phyloP scores from a whole-genome alignment of 1,139 yeast genomes.

The Meyerozyma elateridarum region DNA sequence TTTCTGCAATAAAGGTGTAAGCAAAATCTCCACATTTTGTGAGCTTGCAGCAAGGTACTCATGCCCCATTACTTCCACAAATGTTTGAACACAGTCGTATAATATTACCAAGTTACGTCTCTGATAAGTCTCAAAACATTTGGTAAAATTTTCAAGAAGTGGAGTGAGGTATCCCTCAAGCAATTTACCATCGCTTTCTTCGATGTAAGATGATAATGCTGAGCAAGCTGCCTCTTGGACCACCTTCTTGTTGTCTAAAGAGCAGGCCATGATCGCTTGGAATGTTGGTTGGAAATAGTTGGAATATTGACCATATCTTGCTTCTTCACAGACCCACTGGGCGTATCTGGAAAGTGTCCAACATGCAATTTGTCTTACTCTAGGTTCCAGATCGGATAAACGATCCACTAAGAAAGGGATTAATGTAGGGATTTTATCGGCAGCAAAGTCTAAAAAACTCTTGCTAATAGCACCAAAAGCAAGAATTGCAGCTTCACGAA shows the following conservation, averaged over 20 bases:
- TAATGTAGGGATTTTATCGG: slow-evolving; percentile 70
- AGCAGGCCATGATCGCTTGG: slow-evolving; percentile 67
- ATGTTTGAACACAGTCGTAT: slow-evolving; percentile 90
- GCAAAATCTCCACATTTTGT: slow-evolving; percentile 52
- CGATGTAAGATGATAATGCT: slow-evolving; percentile 79
- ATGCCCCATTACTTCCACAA: slow-evolving; percentile 70
- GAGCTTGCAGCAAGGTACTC: slow-evolving; percentile 51
- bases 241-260: slow-evolving; percentile 78
- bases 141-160: slow-evolving; percentile 62
- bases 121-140: slow-evolving; percentile 75
- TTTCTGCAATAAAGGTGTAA: slow-evolving; percentile 77
- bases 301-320: slow-evolving; percentile 59
- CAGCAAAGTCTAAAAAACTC: slow-evolving; percentile 72
- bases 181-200: slow-evolving; percentile 64
- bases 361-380: slow-evolving; percentile 89
- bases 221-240: slow-evolving; percentile 95
- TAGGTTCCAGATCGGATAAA: slow-evolving; percentile 68
- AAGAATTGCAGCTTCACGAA: slow-evolving; percentile 86
- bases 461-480: slow-evolving; percentile 95
- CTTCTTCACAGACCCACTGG: slow-evolving; percentile 72
- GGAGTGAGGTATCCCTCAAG: slow-evolving; percentile 47
- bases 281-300: slow-evolving; percentile 73
- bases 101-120: slow-evolving; percentile 74
- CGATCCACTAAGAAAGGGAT: slow-evolving; percentile 84
- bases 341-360: slow-evolving; percentile 92